These are phyloP conservation scores for Pleurotus giganteus DNA, from an alignment of 768 basidiomycete species.

Conservation along the genomic window DNA sequence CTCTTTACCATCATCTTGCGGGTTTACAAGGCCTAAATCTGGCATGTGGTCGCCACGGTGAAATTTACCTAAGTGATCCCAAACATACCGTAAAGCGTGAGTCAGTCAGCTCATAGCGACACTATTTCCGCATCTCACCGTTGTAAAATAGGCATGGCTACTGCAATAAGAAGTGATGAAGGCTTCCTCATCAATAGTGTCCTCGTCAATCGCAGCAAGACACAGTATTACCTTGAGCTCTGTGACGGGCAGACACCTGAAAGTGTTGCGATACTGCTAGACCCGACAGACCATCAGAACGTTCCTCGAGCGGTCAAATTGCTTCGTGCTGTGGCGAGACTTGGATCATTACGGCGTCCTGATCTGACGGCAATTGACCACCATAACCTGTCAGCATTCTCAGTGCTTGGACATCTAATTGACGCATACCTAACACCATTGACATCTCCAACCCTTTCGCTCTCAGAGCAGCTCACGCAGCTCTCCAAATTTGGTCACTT, in stretches of 20 bases:
- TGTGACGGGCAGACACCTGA: slow-evolving; percentile 12
- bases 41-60: slow-evolving; percentile 6
- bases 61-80: slow-evolving; percentile 13
- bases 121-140: too few relatives aligned
- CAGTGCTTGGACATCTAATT: slow-evolving; percentile 26
- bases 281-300: slow-evolving; percentile 27
- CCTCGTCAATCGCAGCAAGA: slow-evolving; percentile 19
- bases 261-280: slow-evolving; percentile 20
- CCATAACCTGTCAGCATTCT: slow-evolving; percentile 16
- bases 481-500: slow-evolving; percentile 24
- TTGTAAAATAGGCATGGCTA: background rate
- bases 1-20: slow-evolving; percentile 9
- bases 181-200: slow-evolving; percentile 16
- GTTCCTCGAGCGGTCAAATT: slow-evolving; percentile 30
- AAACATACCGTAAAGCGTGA: slow-evolving; percentile 17
- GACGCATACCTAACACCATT: slow-evolving; percentile 25
- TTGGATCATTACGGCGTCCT: slow-evolving; percentile 14
- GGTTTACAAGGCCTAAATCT: slow-evolving; percentile 15
- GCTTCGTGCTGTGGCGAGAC: slow-evolving; percentile 15
- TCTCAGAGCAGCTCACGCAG: slow-evolving; percentile 24
- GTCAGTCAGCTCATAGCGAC: slow-evolving; percentile 9
- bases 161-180: slow-evolving; percentile 8
- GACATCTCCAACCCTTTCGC: slow-evolving; percentile 15
- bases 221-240: slow-evolving; percentile 16
- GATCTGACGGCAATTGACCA: slow-evolving; percentile 17